A percentile compares a stretch with the other conserved stretches of the same genome.
Evolutionary conservation across 2,329 filamentous ascomycete genomes (phyloP).

Genomic region (Didymella lethalis): DNA sequence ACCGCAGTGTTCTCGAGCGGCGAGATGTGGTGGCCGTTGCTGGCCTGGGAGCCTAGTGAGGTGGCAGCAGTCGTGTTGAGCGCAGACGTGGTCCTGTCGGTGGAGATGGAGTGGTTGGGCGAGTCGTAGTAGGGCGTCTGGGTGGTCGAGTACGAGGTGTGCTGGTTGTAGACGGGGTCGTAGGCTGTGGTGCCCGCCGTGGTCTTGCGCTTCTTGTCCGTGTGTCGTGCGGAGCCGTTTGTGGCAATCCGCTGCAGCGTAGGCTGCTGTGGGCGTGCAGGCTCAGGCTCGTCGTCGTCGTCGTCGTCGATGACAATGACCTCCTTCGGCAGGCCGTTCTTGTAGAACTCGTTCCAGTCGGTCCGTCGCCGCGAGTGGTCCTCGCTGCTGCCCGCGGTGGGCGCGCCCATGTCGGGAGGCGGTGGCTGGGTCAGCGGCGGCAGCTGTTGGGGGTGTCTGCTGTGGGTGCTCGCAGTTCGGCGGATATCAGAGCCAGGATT

Average conservation of each 20-base stretch:
- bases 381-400: conserved; percentile 22
- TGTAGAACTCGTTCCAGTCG: conserved; percentile 55
- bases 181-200: conserved; percentile 64
- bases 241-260: conserved; percentile 40
- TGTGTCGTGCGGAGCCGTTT: conserved; percentile 60
- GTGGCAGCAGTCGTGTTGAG: conserved; percentile 89
- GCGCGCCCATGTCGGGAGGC: conserved; percentile 38
- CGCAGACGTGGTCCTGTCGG: conserved; percentile 81
- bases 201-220: conserved; percentile 79
- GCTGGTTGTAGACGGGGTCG: conserved; percentile 76
- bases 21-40: conserved; percentile 68
- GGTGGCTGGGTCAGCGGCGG: conserved; percentile 37
- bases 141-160: conserved; percentile 74
- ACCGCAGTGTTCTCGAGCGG: conserved; percentile 66
- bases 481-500: conserved; percentile 45
- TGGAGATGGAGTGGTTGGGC: conserved; percentile 77
- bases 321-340: conserved; percentile 57
- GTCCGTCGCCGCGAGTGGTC: conserved; percentile 40
- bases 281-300: conserved; percentile 37
- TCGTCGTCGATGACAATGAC: conserved; percentile 63
- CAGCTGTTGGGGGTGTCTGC: conserved; percentile 43
- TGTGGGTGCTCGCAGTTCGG: conserved; percentile 42
- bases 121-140: conserved; percentile 74
- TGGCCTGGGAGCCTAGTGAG: conserved; percentile 74
- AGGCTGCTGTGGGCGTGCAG: conserved; percentile 33